A percentile compares a stretch with the other conserved stretches of the same genome.
These are phyloP conservation scores for Hortiboletus flavorubellus DNA, from an alignment of 768 basidiomycete species.

Conservation along the genomic window DNA sequence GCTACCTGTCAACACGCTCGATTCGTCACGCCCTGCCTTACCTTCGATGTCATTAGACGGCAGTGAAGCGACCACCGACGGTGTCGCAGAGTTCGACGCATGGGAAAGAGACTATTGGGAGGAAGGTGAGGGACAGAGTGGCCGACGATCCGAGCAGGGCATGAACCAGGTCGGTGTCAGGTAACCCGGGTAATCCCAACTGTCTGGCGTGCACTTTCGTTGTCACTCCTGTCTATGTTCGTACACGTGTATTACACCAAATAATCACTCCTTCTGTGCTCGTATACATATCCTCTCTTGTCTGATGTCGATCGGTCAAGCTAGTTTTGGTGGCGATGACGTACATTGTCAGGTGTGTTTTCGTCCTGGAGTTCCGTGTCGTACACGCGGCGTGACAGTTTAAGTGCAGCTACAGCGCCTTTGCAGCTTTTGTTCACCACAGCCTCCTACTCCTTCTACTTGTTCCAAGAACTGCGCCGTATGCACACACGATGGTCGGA, in stretches of 20 bases:
- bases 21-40: conserved; percentile 8
- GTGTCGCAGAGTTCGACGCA: conserved; percentile 16
- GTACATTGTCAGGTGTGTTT: not conserved
- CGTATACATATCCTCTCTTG: not conserved
- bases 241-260: conserved; percentile 18
- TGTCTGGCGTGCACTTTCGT: not conserved
- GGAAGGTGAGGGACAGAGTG: conserved; percentile 49
- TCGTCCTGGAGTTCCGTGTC: conserved; percentile 3
- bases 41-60: not conserved
- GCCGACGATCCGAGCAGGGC: conserved; percentile 29
- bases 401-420: conserved; percentile 3
- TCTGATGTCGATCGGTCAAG: not conserved
- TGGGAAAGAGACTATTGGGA: conserved; percentile 57
- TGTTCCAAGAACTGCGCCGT: not conserved
- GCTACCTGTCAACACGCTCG: conserved; percentile 37
- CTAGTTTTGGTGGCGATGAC: not conserved
- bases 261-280: conserved; percentile 3
- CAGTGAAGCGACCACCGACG: not conserved
- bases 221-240: not conserved
- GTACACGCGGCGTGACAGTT: conserved; percentile 27
- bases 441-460: conserved; percentile 4
- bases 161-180: conserved; percentile 21
- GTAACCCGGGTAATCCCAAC: conserved; percentile 13
- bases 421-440: conserved; percentile 9
- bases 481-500: conserved; percentile 21